Conservation (phyloP, 345 rosid species). For the Eucalyptus pauciflora region DNA sequence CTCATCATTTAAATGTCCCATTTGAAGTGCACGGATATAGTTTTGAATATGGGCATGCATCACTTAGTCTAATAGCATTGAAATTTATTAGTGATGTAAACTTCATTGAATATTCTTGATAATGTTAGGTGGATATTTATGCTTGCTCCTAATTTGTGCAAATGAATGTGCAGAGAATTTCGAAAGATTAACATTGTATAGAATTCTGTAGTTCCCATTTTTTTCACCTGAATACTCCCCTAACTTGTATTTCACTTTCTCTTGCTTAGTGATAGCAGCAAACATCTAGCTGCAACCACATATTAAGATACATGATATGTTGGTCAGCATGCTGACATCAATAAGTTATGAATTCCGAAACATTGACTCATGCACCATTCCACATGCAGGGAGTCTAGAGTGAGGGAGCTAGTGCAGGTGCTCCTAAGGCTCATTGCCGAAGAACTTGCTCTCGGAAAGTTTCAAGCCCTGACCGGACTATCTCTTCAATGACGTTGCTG, state of each 20-base stretch:
- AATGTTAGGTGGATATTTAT: neutral
- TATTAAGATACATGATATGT: neutral
- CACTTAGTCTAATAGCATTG: neutral
- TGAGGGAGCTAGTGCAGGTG: conserved; percentile 69
- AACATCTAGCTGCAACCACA: neutral
- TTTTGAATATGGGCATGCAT: neutral
- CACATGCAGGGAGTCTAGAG: conserved; percentile 59
- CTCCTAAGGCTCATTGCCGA: conserved; percentile 50
- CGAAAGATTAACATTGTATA: neutral
- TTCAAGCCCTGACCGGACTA: neutral
- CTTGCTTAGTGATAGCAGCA: neutral
- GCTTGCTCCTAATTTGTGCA: neutral
- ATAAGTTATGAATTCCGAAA: neutral
- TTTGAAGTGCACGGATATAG: neutral
- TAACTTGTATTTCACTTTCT: neutral
- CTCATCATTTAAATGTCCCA: neutral
- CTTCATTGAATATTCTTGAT: neutral
- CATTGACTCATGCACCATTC: neutral
- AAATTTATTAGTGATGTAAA: neutral
- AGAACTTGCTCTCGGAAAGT: conserved; percentile 60
- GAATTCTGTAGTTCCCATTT: neutral
- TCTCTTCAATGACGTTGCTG: neutral
- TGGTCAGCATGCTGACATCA: neutral
- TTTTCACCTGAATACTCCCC: neutral
- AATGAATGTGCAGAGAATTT: neutral